phyloP scores from a whole-genome alignment of 306 rosid species.

The barrel medic (Medicago truncatula) region MtrunA17r5.0-ANR NC_053046.1:17077501-17078000 shows the following conservation, averaged over 20 bases:
- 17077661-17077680: slow-evolving; percentile 83
- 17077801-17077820: slow-evolving; percentile 89
- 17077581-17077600: slow-evolving; percentile 31
- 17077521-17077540: slow-evolving; percentile 2
- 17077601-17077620: slow-evolving; percentile 72
- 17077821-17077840: slow-evolving; percentile 71
- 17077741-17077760: slow-evolving; percentile 75
- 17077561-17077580: slow-evolving; percentile 66
- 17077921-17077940: slow-evolving; percentile 88
- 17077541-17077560: slow-evolving; percentile 25
- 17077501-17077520: background rate
- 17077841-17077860: slow-evolving; percentile 84
- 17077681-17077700: slow-evolving; percentile 88
- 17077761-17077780: slow-evolving; percentile 84
- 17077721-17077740: slow-evolving; percentile 91
- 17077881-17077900: slow-evolving; percentile 72
- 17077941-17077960: slow-evolving; percentile 57
- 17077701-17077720: slow-evolving; percentile 93
- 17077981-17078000: slow-evolving; percentile 52
- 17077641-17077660: slow-evolving; percentile 88
- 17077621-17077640: slow-evolving; percentile 84
- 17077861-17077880: slow-evolving; percentile 88
- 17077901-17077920: slow-evolving; percentile 93
- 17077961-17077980: background rate
- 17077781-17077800: slow-evolving; percentile 88